Evolutionary conservation across 2,329 filamentous ascomycete genomes (phyloP).

Genomic region (Ophiostoma fasciatum): DNA sequence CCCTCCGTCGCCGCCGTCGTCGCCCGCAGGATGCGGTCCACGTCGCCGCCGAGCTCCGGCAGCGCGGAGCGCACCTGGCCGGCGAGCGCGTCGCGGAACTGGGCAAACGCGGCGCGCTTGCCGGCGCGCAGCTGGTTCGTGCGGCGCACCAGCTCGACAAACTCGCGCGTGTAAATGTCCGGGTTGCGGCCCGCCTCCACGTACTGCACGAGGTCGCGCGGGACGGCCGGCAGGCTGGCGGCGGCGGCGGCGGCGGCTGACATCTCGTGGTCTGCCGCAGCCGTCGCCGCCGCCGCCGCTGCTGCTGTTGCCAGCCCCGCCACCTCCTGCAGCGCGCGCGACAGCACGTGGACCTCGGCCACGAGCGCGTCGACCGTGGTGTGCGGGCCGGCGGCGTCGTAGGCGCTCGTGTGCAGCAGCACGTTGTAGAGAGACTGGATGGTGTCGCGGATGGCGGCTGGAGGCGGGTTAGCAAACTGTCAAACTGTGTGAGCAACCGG

Average conservation of each 20-base stretch:
- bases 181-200: constrained; percentile 59
- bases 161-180: constrained; percentile 61
- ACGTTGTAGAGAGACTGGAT: constrained; percentile 50
- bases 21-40: constrained; percentile 32
- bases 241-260: background rate
- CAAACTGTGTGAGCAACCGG: background rate
- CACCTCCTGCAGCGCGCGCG: constrained; percentile 24
- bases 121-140: constrained; percentile 53
- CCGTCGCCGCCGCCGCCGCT: constrained; percentile 16
- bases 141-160: constrained; percentile 52
- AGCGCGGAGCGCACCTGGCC: constrained; percentile 40
- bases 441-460: constrained; percentile 24
- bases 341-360: constrained; percentile 33
- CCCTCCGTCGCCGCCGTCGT: constrained; percentile 16
- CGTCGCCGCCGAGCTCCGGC: constrained; percentile 43
- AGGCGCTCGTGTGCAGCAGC: constrained; percentile 47
- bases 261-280: too few relatives aligned
- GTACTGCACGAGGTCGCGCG: constrained; percentile 50
- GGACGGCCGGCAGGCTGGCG: constrained; percentile 33
- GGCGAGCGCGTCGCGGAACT: constrained; percentile 48
- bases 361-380: constrained; percentile 42
- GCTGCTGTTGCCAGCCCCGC: constrained; percentile 21
- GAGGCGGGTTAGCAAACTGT: background rate
- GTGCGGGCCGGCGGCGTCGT: constrained; percentile 32
- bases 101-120: constrained; percentile 45